These are phyloP conservation scores for Glaciozyma martinii DNA, from an alignment of 768 basidiomycete genomes.

Conservation along the genomic window DNA sequence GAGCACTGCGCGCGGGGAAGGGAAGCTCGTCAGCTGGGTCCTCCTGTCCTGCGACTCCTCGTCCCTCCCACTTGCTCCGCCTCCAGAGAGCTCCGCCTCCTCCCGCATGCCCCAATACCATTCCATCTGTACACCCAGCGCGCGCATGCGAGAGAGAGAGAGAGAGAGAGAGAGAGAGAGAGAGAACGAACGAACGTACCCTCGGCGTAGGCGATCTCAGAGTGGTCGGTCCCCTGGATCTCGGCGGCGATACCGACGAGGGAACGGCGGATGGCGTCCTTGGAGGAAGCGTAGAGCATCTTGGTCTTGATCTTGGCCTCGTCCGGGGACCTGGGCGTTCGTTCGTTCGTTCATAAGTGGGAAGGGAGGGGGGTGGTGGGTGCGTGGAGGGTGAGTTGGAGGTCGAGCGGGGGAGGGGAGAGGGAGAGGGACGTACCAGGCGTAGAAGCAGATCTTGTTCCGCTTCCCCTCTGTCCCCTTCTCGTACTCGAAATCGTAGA, in stretches of 20 bases:
- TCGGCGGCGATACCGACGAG: constrained; percentile 70
- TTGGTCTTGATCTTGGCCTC: constrained; percentile 74
- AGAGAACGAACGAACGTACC: constrained; percentile 46
- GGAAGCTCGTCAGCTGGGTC: background rate
- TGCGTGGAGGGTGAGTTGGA: background rate
- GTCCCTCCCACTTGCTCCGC: too few relatives aligned
- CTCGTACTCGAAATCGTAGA: constrained; percentile 77
- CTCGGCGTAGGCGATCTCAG: constrained; percentile 61
- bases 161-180: background rate
- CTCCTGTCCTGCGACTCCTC: background rate
- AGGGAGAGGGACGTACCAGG: constrained; percentile 54
- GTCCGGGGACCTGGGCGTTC: constrained; percentile 65
- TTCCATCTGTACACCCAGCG: background rate
- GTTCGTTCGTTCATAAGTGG: background rate
- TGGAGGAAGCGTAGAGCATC: constrained; percentile 88
- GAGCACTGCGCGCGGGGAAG: constrained; percentile 29
- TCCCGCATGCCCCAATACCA: too few relatives aligned
- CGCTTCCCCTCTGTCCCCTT: constrained; percentile 62
- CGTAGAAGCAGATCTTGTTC: constrained; percentile 74
- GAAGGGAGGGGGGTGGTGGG: background rate
- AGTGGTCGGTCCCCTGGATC: constrained; percentile 72
- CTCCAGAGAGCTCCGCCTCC: too few relatives aligned
- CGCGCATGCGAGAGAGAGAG: background rate
- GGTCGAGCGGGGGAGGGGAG: background rate
- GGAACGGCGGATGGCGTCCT: constrained; percentile 61